Percentiles rank a stretch among this genome's conserved stretches.
phyloP scores from a whole-genome alignment of 2,329 filamentous ascomycete genomes.

The Xylariaceae sp. region DNA sequence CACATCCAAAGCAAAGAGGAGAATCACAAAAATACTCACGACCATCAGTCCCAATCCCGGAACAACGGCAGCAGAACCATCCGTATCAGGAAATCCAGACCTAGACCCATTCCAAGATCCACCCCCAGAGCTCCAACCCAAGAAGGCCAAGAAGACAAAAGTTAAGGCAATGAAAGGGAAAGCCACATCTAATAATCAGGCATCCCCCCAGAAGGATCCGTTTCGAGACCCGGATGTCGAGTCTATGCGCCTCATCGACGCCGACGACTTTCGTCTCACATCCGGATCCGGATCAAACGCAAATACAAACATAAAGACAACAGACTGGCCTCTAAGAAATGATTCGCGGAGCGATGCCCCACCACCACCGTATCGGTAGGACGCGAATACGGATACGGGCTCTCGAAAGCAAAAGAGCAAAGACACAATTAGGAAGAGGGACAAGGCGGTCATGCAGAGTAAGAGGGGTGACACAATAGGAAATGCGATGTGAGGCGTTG shows the following conservation, averaged over 20 bases:
- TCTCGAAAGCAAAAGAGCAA: no score
- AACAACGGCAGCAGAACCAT: not conserved
- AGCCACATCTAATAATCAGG: no score
- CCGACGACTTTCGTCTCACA: slow-evolving; percentile 21
- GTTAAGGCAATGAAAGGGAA: not conserved
- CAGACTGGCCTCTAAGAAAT: not conserved
- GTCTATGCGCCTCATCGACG: slow-evolving; percentile 22
- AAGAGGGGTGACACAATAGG: not conserved
- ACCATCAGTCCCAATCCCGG: not conserved
- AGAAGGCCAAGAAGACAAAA: not conserved
- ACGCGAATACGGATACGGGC: no score
- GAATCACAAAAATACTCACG: not conserved
- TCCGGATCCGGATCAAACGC: no score
- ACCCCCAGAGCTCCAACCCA: no score
- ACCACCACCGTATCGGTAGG: no score
- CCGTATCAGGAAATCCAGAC: not conserved
- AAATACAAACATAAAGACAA: no score
- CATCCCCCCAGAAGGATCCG: no score
- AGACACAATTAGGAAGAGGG: no score
- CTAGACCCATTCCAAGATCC: slow-evolving; percentile 19
- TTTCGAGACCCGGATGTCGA: slow-evolving; percentile 1
- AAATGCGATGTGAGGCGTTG: no score
- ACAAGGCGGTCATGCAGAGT: no score
- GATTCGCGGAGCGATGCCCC: no score
- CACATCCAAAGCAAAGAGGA: slow-evolving; percentile 3